These are phyloP conservation scores for Cyclotella kingstonii DNA, from an alignment of 108 stramenopile genomes.

Conservation along the genomic window DNA sequence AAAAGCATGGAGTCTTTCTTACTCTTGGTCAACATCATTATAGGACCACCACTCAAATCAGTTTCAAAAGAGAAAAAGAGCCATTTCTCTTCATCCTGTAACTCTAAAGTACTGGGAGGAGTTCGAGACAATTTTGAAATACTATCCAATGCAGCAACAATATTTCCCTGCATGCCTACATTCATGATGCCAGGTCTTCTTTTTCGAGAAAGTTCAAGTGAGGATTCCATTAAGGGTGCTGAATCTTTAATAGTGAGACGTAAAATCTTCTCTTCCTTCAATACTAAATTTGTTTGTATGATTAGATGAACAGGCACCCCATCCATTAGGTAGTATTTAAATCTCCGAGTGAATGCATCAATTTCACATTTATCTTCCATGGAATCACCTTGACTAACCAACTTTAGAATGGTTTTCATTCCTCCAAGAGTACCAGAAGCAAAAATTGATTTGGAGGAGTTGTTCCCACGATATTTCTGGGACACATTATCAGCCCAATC, in stretches of 20 bases:
- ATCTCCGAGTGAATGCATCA: slow-evolving; percentile 33
- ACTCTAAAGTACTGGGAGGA: slow-evolving; percentile 14
- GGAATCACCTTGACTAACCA: slow-evolving; percentile 19
- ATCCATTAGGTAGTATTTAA: slow-evolving; percentile 44
- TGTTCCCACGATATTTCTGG: background rate
- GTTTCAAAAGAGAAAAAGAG: slow-evolving; percentile 43
- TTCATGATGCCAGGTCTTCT: slow-evolving; percentile 34
- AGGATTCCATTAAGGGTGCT: slow-evolving; percentile 8
- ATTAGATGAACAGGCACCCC: slow-evolving; percentile 39
- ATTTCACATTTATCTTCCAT: slow-evolving; percentile 37
- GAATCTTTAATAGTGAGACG: slow-evolving; percentile 24
- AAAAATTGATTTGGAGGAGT: slow-evolving; percentile 13
- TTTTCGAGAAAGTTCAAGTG: slow-evolving; percentile 21
- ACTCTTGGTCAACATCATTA: slow-evolving; percentile 43
- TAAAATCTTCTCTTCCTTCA: slow-evolving; percentile 27
- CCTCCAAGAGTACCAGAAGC: slow-evolving; percentile 19
- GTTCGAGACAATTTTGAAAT: slow-evolving; percentile 35
- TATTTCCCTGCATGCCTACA: slow-evolving; percentile 30
- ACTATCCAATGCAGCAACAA: slow-evolving; percentile 24
- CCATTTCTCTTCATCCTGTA: slow-evolving; percentile 36
- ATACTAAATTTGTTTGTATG: background rate
- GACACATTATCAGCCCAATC: slow-evolving; percentile 39
- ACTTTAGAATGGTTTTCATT: slow-evolving; percentile 24
- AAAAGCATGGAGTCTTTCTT: slow-evolving; percentile 42
- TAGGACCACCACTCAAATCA: slow-evolving; percentile 31